phyloP scores from a whole-genome alignment of 1,139 yeast genomes.

The Maudiozyma humilis region DNA sequence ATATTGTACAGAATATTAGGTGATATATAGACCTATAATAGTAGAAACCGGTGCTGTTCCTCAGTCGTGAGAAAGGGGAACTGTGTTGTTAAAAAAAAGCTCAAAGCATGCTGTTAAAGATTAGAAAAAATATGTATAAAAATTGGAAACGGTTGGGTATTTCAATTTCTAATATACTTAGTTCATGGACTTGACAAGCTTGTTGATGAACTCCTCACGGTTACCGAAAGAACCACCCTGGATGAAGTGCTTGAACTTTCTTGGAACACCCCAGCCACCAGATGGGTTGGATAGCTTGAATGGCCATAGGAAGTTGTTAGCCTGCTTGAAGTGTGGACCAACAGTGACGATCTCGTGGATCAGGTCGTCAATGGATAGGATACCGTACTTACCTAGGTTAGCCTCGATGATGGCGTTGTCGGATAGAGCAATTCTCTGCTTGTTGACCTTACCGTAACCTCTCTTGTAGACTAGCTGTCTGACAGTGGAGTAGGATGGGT shows the following conservation, averaged over 20 bases:
- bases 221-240: conserved; percentile 99
- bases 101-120: conserved; percentile 3
- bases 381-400: conserved; percentile 91
- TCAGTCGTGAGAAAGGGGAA: neutral
- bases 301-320: conserved; percentile 99
- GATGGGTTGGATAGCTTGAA: conserved; percentile 98
- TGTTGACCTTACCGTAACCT: conserved; percentile 98
- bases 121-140: conserved; percentile 1
- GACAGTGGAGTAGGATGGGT: conserved; percentile 94
- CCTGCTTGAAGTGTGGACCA: conserved; percentile 99
- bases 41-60: neutral
- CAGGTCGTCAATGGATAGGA: conserved; percentile 91
- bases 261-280: conserved; percentile 99
- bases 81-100: neutral
- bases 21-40: conserved; percentile 3
- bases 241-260: conserved; percentile 99
- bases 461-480: conserved; percentile 98
- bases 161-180: conserved; percentile 33
- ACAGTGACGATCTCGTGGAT: conserved; percentile 98
- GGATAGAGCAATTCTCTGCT: conserved; percentile 92
- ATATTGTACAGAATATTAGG: conserved; percentile 5
- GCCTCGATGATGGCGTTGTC: conserved; percentile 95
- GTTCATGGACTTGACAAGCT: conserved; percentile 95
- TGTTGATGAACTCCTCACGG: conserved; percentile 98
- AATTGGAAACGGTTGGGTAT: neutral